Evolutionary conservation across 1,284 basidiomycete species (phyloP).

Genomic region (Leccinum subspadiceum): DNA sequence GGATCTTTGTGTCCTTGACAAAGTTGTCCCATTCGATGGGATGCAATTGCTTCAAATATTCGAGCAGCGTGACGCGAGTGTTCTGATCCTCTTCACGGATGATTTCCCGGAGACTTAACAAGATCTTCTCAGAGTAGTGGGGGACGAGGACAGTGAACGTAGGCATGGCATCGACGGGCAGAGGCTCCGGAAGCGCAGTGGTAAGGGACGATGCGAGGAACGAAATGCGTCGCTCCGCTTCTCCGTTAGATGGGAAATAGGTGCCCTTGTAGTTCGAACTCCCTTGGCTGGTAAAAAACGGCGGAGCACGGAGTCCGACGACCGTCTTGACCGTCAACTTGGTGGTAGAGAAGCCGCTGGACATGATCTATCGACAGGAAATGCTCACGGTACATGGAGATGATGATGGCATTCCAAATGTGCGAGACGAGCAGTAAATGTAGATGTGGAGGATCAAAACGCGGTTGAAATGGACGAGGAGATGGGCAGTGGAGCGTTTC

Average conservation of each 20-base stretch:
- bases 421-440: slow-evolving; percentile 85
- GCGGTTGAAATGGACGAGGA: slow-evolving; percentile 96
- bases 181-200: slow-evolving; percentile 87
- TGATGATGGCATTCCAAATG: slow-evolving; percentile 97
- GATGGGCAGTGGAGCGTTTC: slow-evolving; percentile 88
- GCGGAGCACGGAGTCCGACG: slow-evolving; percentile 90
- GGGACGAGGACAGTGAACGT: slow-evolving; percentile 96
- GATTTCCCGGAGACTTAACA: slow-evolving; percentile 92
- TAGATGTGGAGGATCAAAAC: slow-evolving; percentile 93
- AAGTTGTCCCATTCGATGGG: slow-evolving; percentile 99
- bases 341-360: slow-evolving; percentile 91
- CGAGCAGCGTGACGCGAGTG: slow-evolving; percentile 91
- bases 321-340: slow-evolving; percentile 84
- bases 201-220: slow-evolving; percentile 97
- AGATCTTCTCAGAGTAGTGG: slow-evolving; percentile 96
- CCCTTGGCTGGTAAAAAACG: slow-evolving; percentile 92
- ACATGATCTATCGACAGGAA: slow-evolving; percentile 94
- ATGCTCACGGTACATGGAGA: slow-evolving; percentile 98
- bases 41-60: slow-evolving; percentile 98
- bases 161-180: slow-evolving; percentile 95
- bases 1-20: slow-evolving; percentile 99
- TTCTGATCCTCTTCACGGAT: slow-evolving; percentile 96
- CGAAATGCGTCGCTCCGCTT: slow-evolving; percentile 93
- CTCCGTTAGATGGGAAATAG: slow-evolving; percentile 93
- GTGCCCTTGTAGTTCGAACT: slow-evolving; percentile 69